Conservation (phyloP, 495 filamentous ascomycete species). For the Penicillium antarcticum region DNA sequence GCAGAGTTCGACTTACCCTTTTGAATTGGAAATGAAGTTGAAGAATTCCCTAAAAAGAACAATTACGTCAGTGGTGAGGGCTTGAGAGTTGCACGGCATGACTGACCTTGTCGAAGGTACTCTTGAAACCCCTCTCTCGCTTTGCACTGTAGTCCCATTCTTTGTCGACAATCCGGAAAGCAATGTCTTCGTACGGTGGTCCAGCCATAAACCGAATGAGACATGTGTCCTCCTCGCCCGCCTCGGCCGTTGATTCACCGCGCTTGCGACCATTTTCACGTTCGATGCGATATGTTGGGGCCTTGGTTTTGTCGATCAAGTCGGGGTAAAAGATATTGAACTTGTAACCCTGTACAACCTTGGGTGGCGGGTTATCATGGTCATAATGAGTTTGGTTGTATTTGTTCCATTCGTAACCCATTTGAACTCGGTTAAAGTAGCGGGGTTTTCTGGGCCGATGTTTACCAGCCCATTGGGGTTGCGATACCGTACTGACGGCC, state of each 20-base stretch:
- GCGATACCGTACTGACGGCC: conserved; percentile 59
- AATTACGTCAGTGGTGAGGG: conserved; percentile 6
- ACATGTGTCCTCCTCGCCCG: conserved; percentile 98
- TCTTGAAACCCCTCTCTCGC: conserved; percentile 89
- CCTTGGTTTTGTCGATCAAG: conserved; percentile 92
- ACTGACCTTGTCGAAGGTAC: conserved; percentile 94
- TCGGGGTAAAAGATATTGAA: conserved; percentile 99
- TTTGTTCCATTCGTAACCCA: conserved; percentile 99
- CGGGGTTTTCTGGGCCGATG: conserved; percentile 89
- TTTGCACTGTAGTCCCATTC: conserved; percentile 99
- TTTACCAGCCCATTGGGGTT: conserved; percentile 83
- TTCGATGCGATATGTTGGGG: conserved; percentile 92
- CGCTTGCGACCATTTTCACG: conserved; percentile 83
- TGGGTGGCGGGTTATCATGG: conserved; percentile 95
- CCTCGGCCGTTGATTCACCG: conserved; percentile 88
- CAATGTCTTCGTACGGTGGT: conserved; percentile 94
- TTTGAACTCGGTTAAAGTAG: conserved; percentile 97
- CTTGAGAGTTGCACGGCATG: conserved; percentile 1
- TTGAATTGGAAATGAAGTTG: conserved; percentile 99
- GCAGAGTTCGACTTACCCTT: conserved; percentile 47
- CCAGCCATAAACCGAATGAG: conserved; percentile 94
- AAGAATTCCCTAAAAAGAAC: conserved; percentile 72
- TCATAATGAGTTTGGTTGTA: conserved; percentile 99
- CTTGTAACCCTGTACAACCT: conserved; percentile 98
- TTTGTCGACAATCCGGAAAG: conserved; percentile 96